These are phyloP conservation scores for Westerdykella aurantiaca DNA, from an alignment of 2,329 filamentous ascomycete species.

Conservation along the genomic window DNA sequence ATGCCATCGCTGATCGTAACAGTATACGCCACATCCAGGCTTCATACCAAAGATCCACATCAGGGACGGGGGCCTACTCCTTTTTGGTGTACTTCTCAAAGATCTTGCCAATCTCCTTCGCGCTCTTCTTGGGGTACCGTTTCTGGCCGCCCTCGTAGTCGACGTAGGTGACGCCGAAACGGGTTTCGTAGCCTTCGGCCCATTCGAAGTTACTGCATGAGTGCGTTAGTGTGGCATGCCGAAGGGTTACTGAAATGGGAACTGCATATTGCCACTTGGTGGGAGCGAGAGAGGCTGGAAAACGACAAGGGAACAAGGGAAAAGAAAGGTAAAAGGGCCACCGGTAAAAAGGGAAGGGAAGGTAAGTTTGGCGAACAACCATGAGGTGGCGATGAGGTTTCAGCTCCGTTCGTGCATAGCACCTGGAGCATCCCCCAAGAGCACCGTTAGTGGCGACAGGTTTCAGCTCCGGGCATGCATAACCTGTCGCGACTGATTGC, in stretches of 20 bases:
- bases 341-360: neutral
- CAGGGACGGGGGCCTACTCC: slow-evolving; percentile 28
- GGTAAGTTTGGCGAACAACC: neutral
- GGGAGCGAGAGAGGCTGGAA: neutral
- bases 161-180: slow-evolving; percentile 78
- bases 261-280: neutral
- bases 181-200: slow-evolving; percentile 85
- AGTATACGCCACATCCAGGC: no score
- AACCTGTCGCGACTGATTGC: no score
- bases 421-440: no score
- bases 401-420: no score
- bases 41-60: no score
- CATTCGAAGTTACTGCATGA: slow-evolving; percentile 69
- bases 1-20: no score
- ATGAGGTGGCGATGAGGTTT: no score
- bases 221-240: slow-evolving; percentile 16
- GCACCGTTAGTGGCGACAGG: no score
- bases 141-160: slow-evolving; percentile 77
- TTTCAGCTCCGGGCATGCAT: no score
- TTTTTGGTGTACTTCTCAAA: slow-evolving; percentile 67
- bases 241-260: neutral
- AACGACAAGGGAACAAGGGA: neutral
- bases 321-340: neutral
- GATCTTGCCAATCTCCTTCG: slow-evolving; percentile 61
- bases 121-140: slow-evolving; percentile 79